Evolutionary conservation across 2,329 filamentous ascomycete genomes (phyloP).

Genomic region (Dissoconium aciculare): DNA sequence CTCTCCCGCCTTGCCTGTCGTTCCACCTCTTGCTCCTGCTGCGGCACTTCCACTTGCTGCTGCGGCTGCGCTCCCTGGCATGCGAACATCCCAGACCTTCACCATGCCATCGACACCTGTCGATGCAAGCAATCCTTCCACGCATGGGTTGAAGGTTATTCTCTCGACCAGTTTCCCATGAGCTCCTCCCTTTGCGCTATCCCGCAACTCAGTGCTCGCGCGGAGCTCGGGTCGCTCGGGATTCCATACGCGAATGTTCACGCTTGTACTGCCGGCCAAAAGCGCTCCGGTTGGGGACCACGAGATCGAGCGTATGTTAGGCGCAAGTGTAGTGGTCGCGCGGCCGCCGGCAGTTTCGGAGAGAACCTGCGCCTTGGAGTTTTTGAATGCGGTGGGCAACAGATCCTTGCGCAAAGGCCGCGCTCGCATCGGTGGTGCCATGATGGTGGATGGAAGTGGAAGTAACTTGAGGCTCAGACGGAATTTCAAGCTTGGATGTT

Average conservation of each 20-base stretch:
- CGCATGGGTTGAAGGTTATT: constrained; percentile 62
- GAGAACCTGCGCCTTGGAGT: constrained; percentile 57
- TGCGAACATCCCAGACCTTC: constrained; percentile 64
- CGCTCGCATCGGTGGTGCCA: constrained; percentile 31
- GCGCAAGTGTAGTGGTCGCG: constrained; percentile 16
- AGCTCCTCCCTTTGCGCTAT: constrained; percentile 26
- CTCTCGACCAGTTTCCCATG: constrained; percentile 54
- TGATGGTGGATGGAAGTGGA: constrained; percentile 6
- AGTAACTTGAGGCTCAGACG: too few species aligned
- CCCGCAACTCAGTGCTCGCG: constrained; percentile 58
- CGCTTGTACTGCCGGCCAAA: constrained; percentile 64
- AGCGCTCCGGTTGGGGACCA: constrained; percentile 80
- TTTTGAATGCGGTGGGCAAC: constrained; percentile 52
- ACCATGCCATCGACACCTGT: constrained; percentile 59
- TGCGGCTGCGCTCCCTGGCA: constrained; percentile 33
- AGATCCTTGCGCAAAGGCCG: constrained; percentile 52
- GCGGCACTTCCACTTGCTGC: constrained; percentile 23
- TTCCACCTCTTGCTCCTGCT: constrained; percentile 27
- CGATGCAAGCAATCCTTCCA: constrained; percentile 63
- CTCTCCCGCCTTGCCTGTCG: constrained; percentile 34
- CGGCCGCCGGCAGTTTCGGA: constrained; percentile 21
- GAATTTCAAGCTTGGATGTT: too few species aligned
- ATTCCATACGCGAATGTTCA: constrained; percentile 66
- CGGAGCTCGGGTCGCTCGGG: constrained; percentile 59
- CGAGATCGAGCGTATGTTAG: constrained; percentile 37